phyloP scores from a whole-genome alignment of 345 rosid genomes.

The Linum trigynum region DNA sequence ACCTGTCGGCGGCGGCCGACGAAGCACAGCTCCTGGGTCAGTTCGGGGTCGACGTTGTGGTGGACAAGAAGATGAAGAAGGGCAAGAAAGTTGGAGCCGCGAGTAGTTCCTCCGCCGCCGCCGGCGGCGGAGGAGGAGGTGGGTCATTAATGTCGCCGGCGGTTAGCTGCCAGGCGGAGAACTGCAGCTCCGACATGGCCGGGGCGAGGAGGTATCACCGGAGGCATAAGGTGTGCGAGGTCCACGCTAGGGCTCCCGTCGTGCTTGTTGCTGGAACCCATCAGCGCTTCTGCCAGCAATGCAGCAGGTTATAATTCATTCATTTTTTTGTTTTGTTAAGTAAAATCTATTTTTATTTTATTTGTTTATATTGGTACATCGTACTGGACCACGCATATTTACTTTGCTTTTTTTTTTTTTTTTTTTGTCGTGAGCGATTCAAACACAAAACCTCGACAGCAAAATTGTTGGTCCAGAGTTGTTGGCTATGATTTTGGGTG shows the following conservation, averaged over 20 bases:
- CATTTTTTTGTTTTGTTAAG: not conserved
- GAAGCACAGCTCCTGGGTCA: not conserved
- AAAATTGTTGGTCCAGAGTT: too few relatives aligned
- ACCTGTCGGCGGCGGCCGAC: constrained; percentile 31
- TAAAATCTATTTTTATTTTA: too few relatives aligned
- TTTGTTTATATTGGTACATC: too few relatives aligned
- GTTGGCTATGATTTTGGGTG: too few relatives aligned
- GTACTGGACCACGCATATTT: too few relatives aligned
- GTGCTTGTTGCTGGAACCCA: constrained; percentile 50
- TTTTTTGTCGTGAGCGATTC: too few relatives aligned
- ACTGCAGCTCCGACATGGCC: constrained; percentile 51
- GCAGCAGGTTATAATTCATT: constrained; percentile 57
- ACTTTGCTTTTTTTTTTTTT: too few relatives aligned
- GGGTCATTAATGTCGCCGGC: not conserved
- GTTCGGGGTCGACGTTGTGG: constrained; percentile 32
- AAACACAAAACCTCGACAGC: too few relatives aligned
- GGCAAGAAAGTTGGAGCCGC: constrained; percentile 28
- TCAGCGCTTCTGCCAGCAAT: constrained; percentile 97
- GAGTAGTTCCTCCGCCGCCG: too few relatives aligned
- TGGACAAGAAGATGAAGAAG: constrained; percentile 40
- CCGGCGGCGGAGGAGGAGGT: constrained; percentile 5
- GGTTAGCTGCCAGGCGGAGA: constrained; percentile 56
- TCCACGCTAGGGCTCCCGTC: constrained; percentile 62
- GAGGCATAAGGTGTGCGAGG: constrained; percentile 85
- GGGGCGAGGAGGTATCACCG: constrained; percentile 63